phyloP scores from a whole-genome alignment of 2,329 filamentous ascomycete genomes.

The Rosellinia necatrix region DNA sequence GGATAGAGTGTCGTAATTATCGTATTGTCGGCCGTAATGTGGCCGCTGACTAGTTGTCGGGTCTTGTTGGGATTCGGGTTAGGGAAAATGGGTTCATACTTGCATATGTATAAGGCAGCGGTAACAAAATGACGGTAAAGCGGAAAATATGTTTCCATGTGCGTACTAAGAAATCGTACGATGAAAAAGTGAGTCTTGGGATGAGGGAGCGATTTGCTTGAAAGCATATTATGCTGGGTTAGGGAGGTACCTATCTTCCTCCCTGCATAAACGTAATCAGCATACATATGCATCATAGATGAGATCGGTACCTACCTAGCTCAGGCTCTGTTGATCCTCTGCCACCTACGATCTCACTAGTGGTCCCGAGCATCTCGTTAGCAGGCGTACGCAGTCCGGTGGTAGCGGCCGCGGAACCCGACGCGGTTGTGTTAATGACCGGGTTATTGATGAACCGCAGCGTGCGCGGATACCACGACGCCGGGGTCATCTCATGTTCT shows the following conservation, averaged over 20 bases:
- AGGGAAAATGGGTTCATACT: constrained; percentile 26
- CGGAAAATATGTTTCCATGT: constrained; percentile 19
- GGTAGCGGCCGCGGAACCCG: constrained; percentile 23
- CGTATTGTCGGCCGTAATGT: no score
- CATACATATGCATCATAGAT: neutral
- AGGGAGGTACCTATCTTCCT: no score
- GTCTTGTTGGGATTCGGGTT: constrained; percentile 11
- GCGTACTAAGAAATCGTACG: constrained; percentile 28
- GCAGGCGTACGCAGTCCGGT: constrained; percentile 15
- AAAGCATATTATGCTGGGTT: neutral
- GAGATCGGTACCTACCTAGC: neutral
- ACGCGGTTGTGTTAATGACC: constrained; percentile 1
- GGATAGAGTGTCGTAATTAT: constrained; percentile 1
- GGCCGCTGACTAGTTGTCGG: constrained; percentile 4
- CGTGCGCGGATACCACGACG: constrained; percentile 1
- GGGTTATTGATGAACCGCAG: constrained; percentile 11
- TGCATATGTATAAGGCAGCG: constrained; percentile 23
- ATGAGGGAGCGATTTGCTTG: constrained; percentile 7
- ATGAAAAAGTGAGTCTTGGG: constrained; percentile 19
- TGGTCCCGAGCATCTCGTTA: neutral
- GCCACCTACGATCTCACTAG: neutral
- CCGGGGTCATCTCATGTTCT: constrained; percentile 7
- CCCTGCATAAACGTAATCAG: no score
- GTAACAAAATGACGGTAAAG: constrained; percentile 16
- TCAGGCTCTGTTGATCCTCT: no score